Evolutionary conservation across 129 eudicot genomes (phyloP), one percentile per base, ranked within the genome.

Genomic region (Saposhnikovia divaricata): DNA sequence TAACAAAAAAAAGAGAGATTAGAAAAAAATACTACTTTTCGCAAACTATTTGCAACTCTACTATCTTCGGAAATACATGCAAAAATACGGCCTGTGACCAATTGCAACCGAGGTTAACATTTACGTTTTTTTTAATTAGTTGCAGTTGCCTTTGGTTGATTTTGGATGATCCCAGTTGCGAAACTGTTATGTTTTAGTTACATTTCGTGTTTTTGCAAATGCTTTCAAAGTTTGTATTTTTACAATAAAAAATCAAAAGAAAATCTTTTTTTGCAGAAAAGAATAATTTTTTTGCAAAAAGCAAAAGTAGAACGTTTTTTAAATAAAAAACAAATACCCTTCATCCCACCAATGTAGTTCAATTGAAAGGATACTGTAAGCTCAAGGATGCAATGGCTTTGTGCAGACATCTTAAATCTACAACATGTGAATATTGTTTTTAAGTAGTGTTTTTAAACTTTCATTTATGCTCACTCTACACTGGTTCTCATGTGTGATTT

Each of bases 401-500:
- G 34, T 43, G 31, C 77, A 44, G 53, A 73, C 11, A 73, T 44
- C 53, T 44, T 73, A n/a, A 12, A 4, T 73, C 31, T n/a, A 73
- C 37, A 42, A 42, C 37, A 44, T 73, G 37, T 12, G 10, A 19
- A 8, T 43, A 19, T 73, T 44, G 28, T 40, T 73, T 18, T 73
- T 6, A 73, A 42, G 39, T 21, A 43, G 21, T 16, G 15, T 73
- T 2, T 43, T 73, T 31, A 15, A 31, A 68, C 10, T 31, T 15
- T 68, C 21, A 0, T 44, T 44, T 44, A 44, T 42, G 8, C 23
- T n/a, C 38, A 42, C 48, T n/a, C 38, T 42, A n/a, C 45, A 34
- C 45, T n/a, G 47, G 39, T 55, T 78, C 48, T 75, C 80, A 59
- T 57, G 40, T 76, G 78, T 79, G 72, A 47, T 74, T 15, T 89